Evolutionary conservation across 2,329 filamentous ascomycete genomes (phyloP), one percentile per base, ranked within the genome.

Genomic region (Penicillium expansum): DNA sequence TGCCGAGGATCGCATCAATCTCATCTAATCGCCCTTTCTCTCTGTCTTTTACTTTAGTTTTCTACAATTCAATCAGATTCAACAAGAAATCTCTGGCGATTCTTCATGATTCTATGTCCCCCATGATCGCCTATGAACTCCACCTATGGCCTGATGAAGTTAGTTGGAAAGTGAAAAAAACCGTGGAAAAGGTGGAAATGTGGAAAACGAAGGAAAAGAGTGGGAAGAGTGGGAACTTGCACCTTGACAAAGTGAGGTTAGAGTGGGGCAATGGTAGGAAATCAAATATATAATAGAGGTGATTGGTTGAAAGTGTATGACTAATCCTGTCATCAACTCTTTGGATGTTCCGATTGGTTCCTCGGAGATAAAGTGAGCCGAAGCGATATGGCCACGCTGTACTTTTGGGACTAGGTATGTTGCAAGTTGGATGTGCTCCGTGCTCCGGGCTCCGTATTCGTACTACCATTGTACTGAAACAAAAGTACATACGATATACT

Each of bases 71-170:
- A 29, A 30, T n/a, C n/a, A n/a, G n/a, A n/a, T 14, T n/a, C 14
- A 32, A 18, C 1, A 6, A 1, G 20, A 56, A 52, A 55, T 55
- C 47, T 52, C 41, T 38, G 22, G 29, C n/a, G 13, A 43, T 54
- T 38, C 30, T 37, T n/a, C 24, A 39, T 51, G 18, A 27, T 38
- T 45, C 39, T 41, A 24, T 45, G 41, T 24, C 61, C 69, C 66
- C 69, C 64, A 64, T 14, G 68, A 72, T 71, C 62, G 59, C 60
- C 63, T 61, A n/a, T 56, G 30, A 58, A 59, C 64, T 67, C 70
- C 70, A 72, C 68, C 61, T 6, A 55, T 45, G 49, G 4, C 68
- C 64, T 57, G 43, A 63, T 67, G 42, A 27, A 62, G 68, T 55
- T 71, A 71, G 68, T 38, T 42, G 10, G 5, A 29, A 30, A 53